Percentiles rank a stretch among this genome's conserved stretches.
These are phyloP conservation scores for Colletotrichum sp. DNA, from an alignment of 2,329 filamentous ascomycete species.

Conservation along the genomic window DNA sequence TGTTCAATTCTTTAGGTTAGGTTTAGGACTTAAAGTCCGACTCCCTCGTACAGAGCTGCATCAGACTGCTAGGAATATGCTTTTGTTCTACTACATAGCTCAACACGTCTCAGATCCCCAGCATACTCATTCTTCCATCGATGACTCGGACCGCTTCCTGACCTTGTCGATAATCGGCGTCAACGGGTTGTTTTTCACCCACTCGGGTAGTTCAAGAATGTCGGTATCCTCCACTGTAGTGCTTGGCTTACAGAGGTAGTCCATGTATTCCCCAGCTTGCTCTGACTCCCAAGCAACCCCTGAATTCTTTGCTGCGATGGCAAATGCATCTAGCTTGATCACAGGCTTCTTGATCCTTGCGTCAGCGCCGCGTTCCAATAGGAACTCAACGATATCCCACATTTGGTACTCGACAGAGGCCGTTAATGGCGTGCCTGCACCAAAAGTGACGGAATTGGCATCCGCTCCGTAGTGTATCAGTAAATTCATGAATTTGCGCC, in stretches of 20 bases:
- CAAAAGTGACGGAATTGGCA: background rate
- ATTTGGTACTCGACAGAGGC: background rate
- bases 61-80: background rate
- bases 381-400: background rate
- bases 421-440: background rate
- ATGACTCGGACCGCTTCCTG: background rate
- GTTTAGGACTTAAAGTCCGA: background rate
- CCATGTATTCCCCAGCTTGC: background rate
- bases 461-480: background rate
- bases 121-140: background rate
- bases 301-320: background rate
- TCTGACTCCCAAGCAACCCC: background rate
- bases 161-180: background rate
- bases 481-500: background rate
- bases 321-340: background rate
- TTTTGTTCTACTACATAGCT: background rate
- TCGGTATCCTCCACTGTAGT: background rate
- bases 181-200: background rate
- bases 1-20: background rate
- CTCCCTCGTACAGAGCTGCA: background rate
- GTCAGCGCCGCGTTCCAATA: background rate
- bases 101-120: background rate
- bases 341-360: background rate
- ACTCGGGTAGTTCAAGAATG: background rate
- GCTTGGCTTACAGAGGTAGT: background rate